Conservation (phyloP, 1,284 basidiomycete species). For the Fomitiporia mediterranea region DNA sequence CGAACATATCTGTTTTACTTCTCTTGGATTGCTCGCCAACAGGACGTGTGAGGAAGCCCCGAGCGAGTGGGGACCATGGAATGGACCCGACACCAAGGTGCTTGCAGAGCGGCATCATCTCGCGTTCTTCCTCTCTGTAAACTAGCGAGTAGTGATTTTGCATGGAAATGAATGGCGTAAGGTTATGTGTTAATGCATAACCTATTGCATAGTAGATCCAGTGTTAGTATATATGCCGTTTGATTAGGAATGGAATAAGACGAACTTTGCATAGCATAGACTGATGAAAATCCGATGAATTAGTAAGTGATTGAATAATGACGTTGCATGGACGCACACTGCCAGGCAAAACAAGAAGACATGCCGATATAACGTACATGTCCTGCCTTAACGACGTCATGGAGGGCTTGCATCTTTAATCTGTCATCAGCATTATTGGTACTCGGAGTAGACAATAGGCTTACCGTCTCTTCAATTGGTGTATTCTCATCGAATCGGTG, state of each 20-base stretch:
- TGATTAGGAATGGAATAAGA: constrained; percentile 14
- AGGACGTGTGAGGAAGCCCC: constrained; percentile 43
- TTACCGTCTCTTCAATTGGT: constrained; percentile 38
- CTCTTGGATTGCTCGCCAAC: constrained; percentile 32
- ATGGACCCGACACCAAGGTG: constrained; percentile 34
- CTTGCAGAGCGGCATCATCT: constrained; percentile 60
- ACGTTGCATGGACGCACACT: constrained; percentile 30
- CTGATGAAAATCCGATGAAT: constrained; percentile 20
- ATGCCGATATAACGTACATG: constrained; percentile 47
- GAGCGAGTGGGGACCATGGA: constrained; percentile 47
- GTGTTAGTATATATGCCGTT: neutral
- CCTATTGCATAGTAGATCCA: too few species aligned
- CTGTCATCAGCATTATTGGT: constrained; percentile 36
- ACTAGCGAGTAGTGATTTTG: constrained; percentile 57
- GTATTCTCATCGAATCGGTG: constrained; percentile 44
- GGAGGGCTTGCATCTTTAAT: constrained; percentile 52
- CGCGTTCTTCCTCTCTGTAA: constrained; percentile 65
- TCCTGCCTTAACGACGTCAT: constrained; percentile 43
- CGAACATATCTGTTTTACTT: constrained; percentile 15
- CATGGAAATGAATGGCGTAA: constrained; percentile 68
- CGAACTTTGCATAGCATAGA: constrained; percentile 36
- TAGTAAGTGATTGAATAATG: neutral
- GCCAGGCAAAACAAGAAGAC: constrained; percentile 36
- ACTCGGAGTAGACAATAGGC: neutral
- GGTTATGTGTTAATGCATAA: constrained; percentile 46